These are phyloP conservation scores for Chlorella vulgaris DNA, from an alignment of 139 green algal genomes.

Conservation along the genomic window DNA sequence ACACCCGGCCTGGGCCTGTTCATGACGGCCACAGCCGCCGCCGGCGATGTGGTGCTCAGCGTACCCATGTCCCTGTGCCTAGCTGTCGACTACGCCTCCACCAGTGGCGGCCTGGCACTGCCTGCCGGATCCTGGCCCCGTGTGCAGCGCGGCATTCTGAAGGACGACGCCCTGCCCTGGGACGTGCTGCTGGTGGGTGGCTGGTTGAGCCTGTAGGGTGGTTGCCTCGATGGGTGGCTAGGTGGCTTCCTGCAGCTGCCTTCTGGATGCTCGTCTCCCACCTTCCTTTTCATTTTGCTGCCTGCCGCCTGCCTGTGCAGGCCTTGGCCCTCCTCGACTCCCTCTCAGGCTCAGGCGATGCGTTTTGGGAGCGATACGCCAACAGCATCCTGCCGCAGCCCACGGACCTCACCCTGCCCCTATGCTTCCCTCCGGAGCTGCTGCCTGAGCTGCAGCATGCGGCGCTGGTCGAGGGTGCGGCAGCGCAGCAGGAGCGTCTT, in stretches of 20 bases:
- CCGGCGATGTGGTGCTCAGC: constrained; percentile 38
- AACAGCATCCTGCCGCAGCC: constrained; percentile 61
- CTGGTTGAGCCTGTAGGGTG: too few species aligned
- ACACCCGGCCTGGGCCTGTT: constrained; percentile 40
- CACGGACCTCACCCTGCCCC: constrained; percentile 56
- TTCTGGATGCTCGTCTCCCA: too few species aligned
- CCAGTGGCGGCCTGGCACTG: constrained; percentile 46
- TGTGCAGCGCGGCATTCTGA: constrained; percentile 22
- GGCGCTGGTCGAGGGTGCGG: constrained; percentile 48
- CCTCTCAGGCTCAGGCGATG: constrained; percentile 51
- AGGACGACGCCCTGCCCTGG: constrained; percentile 58
- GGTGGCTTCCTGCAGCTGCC: too few species aligned
- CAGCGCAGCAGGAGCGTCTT: constrained; percentile 57
- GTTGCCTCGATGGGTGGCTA: too few species aligned
- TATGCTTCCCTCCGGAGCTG: constrained; percentile 51
- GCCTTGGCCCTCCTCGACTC: constrained; percentile 67
- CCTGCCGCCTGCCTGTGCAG: constrained; percentile 4
- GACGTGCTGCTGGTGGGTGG: constrained; percentile 56
- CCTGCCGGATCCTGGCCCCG: constrained; percentile 35
- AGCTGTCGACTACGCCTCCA: constrained; percentile 56
- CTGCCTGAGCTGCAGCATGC: constrained; percentile 64
- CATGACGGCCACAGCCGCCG: not conserved
- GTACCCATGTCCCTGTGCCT: constrained; percentile 52
- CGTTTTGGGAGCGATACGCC: constrained; percentile 51
- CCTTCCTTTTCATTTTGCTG: too few species aligned